A percentile compares a stretch with the other conserved stretches of the same genome.
Evolutionary conservation across 352 stramenopile species (phyloP).

Genomic region (Pythium sp.): DNA sequence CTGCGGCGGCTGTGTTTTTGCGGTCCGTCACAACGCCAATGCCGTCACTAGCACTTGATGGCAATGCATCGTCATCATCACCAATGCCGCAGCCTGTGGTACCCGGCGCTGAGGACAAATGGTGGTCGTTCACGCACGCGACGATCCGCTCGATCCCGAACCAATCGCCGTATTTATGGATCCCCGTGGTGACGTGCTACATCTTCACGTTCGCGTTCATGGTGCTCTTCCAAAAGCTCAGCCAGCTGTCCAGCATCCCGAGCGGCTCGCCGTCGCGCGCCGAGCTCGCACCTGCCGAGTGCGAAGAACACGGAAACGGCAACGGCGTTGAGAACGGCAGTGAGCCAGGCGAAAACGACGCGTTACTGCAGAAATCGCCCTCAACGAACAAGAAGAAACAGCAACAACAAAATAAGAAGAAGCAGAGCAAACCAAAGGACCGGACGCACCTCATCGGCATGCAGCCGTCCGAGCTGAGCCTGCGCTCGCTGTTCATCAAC

Average conservation of each 20-base stretch:
- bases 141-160: constrained; percentile 79
- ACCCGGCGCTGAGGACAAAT: constrained; percentile 32
- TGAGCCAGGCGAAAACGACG: constrained; percentile 11
- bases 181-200: constrained; percentile 71
- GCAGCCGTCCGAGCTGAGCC: constrained; percentile 71
- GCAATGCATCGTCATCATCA: neutral
- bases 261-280: constrained; percentile 18
- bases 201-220: constrained; percentile 73
- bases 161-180: constrained; percentile 76
- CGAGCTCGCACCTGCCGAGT: neutral
- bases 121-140: constrained; percentile 78
- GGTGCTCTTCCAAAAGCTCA: constrained; percentile 70
- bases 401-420: constrained; percentile 11
- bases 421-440: constrained; percentile 13
- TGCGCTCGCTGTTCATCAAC: constrained; percentile 78
- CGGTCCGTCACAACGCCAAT: constrained; percentile 13
- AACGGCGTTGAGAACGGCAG: neutral
- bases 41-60: constrained; percentile 10
- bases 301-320: neutral
- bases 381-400: constrained; percentile 16
- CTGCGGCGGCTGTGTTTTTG: neutral
- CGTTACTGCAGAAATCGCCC: constrained; percentile 15
- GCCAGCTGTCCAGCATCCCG: constrained; percentile 58
- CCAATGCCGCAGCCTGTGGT: constrained; percentile 5
- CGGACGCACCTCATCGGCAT: constrained; percentile 74